Evolutionary conservation across 2,329 filamentous ascomycete species (phyloP).

Genomic region (Sordariomycetes sp.): DNA sequence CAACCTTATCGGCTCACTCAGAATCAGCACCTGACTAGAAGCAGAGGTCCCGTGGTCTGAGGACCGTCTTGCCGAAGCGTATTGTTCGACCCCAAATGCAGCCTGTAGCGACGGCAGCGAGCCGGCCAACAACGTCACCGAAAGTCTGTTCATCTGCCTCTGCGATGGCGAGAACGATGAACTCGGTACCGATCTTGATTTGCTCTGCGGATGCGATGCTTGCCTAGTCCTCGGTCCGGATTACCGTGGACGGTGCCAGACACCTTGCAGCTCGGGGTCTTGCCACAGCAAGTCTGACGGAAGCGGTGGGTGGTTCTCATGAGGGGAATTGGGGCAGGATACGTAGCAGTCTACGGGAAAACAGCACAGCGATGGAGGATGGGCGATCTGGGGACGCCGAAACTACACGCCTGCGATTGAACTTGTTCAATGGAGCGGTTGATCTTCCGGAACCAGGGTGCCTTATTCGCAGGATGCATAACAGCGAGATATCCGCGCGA

Average conservation of each 20-base stretch:
- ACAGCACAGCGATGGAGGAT: no score
- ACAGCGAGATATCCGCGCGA: no score
- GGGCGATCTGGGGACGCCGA: no score
- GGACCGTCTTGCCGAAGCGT: constrained; percentile 21
- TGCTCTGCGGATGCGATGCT: constrained; percentile 28
- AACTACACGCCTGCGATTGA: no score
- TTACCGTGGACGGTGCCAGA: constrained; percentile 27
- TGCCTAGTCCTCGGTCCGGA: constrained; percentile 29
- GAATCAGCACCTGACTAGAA: neutral
- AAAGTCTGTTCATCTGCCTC: constrained; percentile 28
- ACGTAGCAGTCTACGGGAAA: no score
- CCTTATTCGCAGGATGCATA: no score
- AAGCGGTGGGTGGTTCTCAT: no score
- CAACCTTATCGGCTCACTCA: neutral
- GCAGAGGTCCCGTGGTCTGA: constrained; percentile 22
- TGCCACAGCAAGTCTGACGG: neutral
- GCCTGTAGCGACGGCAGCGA: constrained; percentile 16
- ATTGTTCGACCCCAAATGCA: constrained; percentile 26
- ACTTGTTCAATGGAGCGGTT: no score
- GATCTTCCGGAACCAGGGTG: no score
- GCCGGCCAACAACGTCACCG: constrained; percentile 19
- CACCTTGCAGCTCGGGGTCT: constrained; percentile 16
- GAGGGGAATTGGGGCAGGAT: no score
- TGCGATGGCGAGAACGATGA: constrained; percentile 21
- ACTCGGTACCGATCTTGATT: constrained; percentile 21